Evolutionary conservation across 164 flowering plant species (phyloP).

Genomic region (Vitis vinifera): DNA sequence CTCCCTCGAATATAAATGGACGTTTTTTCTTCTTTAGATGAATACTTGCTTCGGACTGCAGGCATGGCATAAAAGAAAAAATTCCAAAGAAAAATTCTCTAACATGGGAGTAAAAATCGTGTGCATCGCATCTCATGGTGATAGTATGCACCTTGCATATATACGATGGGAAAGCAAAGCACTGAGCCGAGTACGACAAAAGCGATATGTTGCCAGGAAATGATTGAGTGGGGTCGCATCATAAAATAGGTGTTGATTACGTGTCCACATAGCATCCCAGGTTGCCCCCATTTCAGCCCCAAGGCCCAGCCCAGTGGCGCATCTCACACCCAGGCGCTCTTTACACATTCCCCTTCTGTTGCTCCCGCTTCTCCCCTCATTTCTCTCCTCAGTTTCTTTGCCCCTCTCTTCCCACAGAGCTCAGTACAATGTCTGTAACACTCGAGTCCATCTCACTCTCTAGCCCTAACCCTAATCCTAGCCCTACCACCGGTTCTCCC

Average conservation of each 20-base stretch:
- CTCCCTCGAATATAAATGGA: too few relatives aligned
- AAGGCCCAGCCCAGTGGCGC: too few relatives aligned
- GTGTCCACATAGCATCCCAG: neutral
- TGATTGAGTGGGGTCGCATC: neutral
- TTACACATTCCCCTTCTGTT: neutral
- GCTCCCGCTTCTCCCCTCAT: neutral
- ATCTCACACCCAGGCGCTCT: neutral
- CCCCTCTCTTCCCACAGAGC: neutral
- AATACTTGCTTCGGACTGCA: too few relatives aligned
- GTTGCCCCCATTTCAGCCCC: neutral
- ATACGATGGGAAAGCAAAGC: too few relatives aligned
- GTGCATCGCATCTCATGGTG: too few relatives aligned
- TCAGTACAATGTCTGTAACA: constrained; percentile 19
- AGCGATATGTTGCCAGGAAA: too few relatives aligned
- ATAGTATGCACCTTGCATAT: too few relatives aligned
- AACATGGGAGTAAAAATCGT: too few relatives aligned
- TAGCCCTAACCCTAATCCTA: constrained; percentile 29
- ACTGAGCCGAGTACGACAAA: too few relatives aligned
- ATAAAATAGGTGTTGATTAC: neutral
- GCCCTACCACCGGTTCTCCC: neutral
- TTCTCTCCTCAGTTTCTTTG: neutral
- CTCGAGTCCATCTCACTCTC: constrained; percentile 24
- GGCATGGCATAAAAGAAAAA: too few relatives aligned
- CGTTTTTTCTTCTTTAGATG: too few relatives aligned
- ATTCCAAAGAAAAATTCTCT: too few relatives aligned